Evolutionary conservation across 2,329 filamentous ascomycete genomes (phyloP), one percentile per base, ranked within the genome.

Genomic region (Graphiopsis chlorocephala): DNA sequence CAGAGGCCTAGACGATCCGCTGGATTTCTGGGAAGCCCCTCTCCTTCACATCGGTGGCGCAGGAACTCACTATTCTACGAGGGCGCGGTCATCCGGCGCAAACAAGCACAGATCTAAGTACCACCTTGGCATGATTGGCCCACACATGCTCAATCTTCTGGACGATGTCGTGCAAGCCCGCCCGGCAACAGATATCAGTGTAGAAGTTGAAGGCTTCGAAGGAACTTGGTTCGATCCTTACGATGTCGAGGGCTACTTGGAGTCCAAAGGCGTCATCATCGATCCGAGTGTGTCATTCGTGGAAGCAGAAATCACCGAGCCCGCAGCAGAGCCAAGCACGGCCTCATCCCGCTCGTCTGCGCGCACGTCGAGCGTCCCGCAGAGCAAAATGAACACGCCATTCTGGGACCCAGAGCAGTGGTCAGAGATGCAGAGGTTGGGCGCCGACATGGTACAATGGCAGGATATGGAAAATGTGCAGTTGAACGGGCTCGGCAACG

Each of bases 161-260:
- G 71, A 70, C 35, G 69, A 66, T 20, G 71, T 72, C 2, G 69
- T 66, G 1, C 64, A 69, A 26, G 68, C 70, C 31, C 71, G 69
- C n/a, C 61, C 72, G 2, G 71, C 66, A 2, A 69, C 68, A 14
- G 74, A 76, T 35, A 71, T 74, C 71, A 71, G 72, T 12, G 80
- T 90, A 68, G 82, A 81, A 45, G 75, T 88, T 8, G 82, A 84
- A 0, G 89, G 86, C 0, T 90, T 88, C 66, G 85, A 90, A 65
- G 90, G 90, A 4, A 86, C 91, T 59, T 95, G 91, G 81, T 91
- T 90, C 69, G 91, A 95, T 72, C 79, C 87, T 0, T 84, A 91
- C 65, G 92, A 95, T 74, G 88, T 93, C 0, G 90, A 95, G 75
- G 82, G 85, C 14, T 95, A 93, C 72, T 78, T 96, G 2, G 83